Conservation (phyloP, 805 yeast species). For the Nakazawaea peltata region DNA sequence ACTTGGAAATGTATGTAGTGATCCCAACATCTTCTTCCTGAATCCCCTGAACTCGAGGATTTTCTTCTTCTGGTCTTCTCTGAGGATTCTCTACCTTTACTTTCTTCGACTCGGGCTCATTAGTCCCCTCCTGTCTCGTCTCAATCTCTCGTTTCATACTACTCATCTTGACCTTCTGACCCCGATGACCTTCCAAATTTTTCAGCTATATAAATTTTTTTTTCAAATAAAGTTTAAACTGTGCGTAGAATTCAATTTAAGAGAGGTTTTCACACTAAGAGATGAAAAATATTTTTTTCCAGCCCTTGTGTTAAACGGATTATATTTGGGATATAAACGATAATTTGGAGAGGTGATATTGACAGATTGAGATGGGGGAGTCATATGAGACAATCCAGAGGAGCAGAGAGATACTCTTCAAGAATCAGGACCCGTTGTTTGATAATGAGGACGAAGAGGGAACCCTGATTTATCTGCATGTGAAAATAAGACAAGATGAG, state of each 20-base stretch:
- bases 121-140: conserved; percentile 12
- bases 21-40: conserved; percentile 85
- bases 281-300: too few relatives aligned
- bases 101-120: conserved; percentile 13
- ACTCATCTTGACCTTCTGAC: not conserved
- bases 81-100: conserved; percentile 12
- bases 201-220: not conserved
- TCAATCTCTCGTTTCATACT: conserved; percentile 3
- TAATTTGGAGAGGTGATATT: too few relatives aligned
- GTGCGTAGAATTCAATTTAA: too few relatives aligned
- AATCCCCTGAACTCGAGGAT: conserved; percentile 29
- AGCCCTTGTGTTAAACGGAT: too few relatives aligned
- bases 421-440: conserved; percentile 4
- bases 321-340: too few relatives aligned
- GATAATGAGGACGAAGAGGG: conserved; percentile 19
- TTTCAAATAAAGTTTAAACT: too few relatives aligned
- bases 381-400: too few relatives aligned
- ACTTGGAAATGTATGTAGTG: conserved; percentile 51
- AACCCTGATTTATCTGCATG: conserved; percentile 18
- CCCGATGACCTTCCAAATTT: not conserved
- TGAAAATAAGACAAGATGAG: conserved; percentile 17
- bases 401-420: too few relatives aligned
- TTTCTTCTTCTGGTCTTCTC: conserved; percentile 4
- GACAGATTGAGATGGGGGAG: too few relatives aligned
- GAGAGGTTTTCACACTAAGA: too few relatives aligned